phyloP scores from a whole-genome alignment of 2,329 filamentous ascomycete genomes.

The Monosporascus sp. region DNA sequence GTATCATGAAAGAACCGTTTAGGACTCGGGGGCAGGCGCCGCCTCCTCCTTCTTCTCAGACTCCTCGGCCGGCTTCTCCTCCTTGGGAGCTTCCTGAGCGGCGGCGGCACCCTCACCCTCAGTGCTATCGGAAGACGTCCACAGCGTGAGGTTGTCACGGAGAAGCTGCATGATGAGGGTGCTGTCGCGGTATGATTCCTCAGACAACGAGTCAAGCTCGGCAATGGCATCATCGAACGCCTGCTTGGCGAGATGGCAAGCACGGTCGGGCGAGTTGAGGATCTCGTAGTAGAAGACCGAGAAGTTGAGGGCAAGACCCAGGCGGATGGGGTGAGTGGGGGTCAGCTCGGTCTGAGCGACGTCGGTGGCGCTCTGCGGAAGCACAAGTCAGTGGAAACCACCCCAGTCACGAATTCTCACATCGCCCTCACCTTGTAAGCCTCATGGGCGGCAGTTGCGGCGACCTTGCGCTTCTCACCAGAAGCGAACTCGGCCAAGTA shows the following conservation, averaged over 20 bases:
- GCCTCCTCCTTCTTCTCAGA: constrained; percentile 55
- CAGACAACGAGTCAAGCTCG: constrained; percentile 94
- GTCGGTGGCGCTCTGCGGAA: constrained; percentile 80
- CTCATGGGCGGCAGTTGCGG: constrained; percentile 82
- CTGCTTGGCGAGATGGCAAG: constrained; percentile 98
- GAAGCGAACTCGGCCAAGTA: constrained; percentile 92
- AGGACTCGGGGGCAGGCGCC: constrained; percentile 42
- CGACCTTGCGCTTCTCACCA: constrained; percentile 85
- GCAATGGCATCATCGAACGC: constrained; percentile 98
- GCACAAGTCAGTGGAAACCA: neutral
- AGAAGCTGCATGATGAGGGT: constrained; percentile 99
- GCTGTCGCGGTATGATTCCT: constrained; percentile 98
- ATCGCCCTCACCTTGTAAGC: constrained; percentile 80
- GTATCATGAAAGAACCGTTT: constrained; percentile 34
- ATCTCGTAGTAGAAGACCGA: constrained; percentile 99
- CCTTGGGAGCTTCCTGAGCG: constrained; percentile 50
- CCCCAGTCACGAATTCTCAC: neutral
- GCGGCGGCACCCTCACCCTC: constrained; percentile 65
- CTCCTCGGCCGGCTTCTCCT: constrained; percentile 49
- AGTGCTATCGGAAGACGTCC: constrained; percentile 87
- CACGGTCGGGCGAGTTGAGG: constrained; percentile 93
- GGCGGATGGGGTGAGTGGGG: constrained; percentile 95
- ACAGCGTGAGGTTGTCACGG: constrained; percentile 95
- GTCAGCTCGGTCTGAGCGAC: constrained; percentile 97
- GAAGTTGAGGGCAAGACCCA: constrained; percentile 97